A percentile compares a stretch with the other conserved stretches of the same genome.
Evolutionary conservation across 495 filamentous ascomycete genomes (phyloP).

Genomic region (Thermochaetoides thermophila): DNA sequence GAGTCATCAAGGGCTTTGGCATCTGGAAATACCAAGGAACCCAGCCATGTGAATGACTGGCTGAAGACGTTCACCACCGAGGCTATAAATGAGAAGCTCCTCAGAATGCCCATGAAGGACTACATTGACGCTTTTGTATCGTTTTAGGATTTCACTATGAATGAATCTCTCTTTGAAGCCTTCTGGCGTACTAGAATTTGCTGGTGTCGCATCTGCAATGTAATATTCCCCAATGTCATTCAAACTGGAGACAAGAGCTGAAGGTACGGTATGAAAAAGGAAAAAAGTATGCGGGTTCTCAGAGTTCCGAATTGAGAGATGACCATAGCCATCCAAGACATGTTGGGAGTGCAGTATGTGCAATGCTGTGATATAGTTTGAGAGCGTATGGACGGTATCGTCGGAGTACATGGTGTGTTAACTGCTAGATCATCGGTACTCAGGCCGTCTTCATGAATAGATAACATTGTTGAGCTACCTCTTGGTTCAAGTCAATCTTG

Average conservation of each 20-base stretch:
- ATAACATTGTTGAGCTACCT: too few relatives aligned
- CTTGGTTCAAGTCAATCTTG: too few relatives aligned
- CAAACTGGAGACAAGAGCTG: slow-evolving; percentile 26
- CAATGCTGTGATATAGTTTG: slow-evolving; percentile 12
- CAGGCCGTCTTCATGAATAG: too few relatives aligned
- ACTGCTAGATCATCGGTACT: too few relatives aligned
- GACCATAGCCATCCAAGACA: slow-evolving; percentile 39
- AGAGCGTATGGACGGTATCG: not conserved
- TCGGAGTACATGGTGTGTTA: not conserved
- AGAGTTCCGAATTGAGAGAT: slow-evolving; percentile 36
- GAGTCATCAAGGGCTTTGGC: not conserved
- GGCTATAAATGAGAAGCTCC: slow-evolving; percentile 31
- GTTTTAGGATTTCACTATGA: slow-evolving; percentile 36
- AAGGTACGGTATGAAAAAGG: slow-evolving; percentile 30
- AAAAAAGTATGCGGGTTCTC: slow-evolving; percentile 25
- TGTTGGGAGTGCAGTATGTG: slow-evolving; percentile 23
- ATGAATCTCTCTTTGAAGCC: slow-evolving; percentile 34
- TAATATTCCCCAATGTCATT: slow-evolving; percentile 32
- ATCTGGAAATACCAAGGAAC: slow-evolving; percentile 24
- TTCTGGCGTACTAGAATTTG: slow-evolving; percentile 14
- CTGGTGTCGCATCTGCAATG: slow-evolving; percentile 24
- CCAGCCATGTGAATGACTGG: slow-evolving; percentile 34
- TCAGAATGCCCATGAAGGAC: slow-evolving; percentile 35
- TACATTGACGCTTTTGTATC: slow-evolving; percentile 25
- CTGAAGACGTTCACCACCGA: slow-evolving; percentile 25